These are phyloP conservation scores for Aspergillus fumigatiaffinis DNA, from an alignment of 2,329 filamentous ascomycete genomes.

Conservation along the genomic window DNA sequence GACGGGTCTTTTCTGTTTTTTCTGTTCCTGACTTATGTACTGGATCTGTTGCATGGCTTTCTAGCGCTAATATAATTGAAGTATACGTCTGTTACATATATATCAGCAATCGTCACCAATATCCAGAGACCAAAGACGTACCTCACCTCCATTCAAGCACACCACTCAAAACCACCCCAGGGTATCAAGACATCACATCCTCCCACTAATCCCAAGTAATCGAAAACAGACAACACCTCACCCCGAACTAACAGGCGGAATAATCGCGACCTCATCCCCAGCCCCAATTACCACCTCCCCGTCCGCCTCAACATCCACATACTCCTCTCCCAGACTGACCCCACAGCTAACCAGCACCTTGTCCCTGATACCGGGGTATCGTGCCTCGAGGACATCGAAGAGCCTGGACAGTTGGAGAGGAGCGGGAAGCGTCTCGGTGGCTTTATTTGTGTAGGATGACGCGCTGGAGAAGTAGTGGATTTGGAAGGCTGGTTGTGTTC, in stretches of 20 bases:
- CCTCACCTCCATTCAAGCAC: too few relatives aligned
- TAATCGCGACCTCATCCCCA: constrained; percentile 44
- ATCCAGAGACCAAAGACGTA: background rate
- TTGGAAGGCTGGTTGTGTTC: constrained; percentile 29
- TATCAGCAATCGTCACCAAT: background rate
- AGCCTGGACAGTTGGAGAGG: constrained; percentile 37
- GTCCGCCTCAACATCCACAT: constrained; percentile 36
- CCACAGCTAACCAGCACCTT: constrained; percentile 39
- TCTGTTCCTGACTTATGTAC: background rate
- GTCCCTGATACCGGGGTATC: constrained; percentile 39
- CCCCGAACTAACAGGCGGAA: constrained; percentile 47
- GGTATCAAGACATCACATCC: background rate
- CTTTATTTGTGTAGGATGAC: constrained; percentile 38
- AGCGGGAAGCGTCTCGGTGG: constrained; percentile 38
- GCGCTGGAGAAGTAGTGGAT: constrained; percentile 47
- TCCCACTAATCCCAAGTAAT: background rate
- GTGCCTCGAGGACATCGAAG: constrained; percentile 36
- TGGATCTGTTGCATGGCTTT: background rate
- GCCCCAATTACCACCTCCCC: constrained; percentile 26
- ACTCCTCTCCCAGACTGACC: constrained; percentile 42
- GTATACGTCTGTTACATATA: background rate
- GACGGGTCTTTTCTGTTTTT: background rate
- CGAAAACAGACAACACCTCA: constrained; percentile 15
- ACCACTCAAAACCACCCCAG: too few relatives aligned
- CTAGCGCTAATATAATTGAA: background rate